Conservation (phyloP, 352 stramenopile species). For the Globisporangium solare region DNA sequence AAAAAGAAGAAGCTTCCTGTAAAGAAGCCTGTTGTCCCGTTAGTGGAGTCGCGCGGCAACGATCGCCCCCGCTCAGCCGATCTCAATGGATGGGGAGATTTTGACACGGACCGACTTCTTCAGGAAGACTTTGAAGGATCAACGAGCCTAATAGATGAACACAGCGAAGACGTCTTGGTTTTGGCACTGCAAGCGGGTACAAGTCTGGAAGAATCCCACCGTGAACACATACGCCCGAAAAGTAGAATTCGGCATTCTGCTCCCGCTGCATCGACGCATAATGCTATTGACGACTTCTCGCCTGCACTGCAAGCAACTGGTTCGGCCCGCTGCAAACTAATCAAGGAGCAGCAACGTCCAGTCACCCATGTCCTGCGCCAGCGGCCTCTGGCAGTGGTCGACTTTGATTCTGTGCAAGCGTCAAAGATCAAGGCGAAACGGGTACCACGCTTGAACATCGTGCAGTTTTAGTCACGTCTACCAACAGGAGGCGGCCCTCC, state of each 20-base stretch:
- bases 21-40: not conserved
- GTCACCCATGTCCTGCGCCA: conserved; percentile 25
- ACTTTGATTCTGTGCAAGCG: conserved; percentile 13
- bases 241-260: conserved; percentile 6
- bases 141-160: conserved; percentile 8
- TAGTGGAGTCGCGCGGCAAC: not conserved
- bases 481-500: conserved; percentile 1
- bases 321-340: conserved; percentile 1
- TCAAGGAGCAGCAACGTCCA: conserved; percentile 9
- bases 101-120: conserved; percentile 46
- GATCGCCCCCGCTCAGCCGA: conserved; percentile 5
- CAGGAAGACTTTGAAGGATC: conserved; percentile 10
- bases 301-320: conserved; percentile 1
- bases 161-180: not conserved
- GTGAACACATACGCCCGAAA: not conserved
- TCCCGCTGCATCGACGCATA: conserved; percentile 3
- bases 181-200: not conserved
- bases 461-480: not conserved
- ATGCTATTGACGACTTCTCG: conserved; percentile 7
- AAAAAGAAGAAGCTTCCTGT: conserved; percentile 8
- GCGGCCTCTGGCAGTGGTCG: conserved; percentile 24
- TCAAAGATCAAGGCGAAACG: not conserved
- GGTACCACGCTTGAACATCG: too few relatives aligned
- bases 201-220: not conserved
- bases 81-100: conserved; percentile 56